Percentiles rank a stretch among this genome's conserved stretches.
phyloP scores from a whole-genome alignment of 495 filamentous ascomycete species.

The Penicillium odoratum region DNA sequence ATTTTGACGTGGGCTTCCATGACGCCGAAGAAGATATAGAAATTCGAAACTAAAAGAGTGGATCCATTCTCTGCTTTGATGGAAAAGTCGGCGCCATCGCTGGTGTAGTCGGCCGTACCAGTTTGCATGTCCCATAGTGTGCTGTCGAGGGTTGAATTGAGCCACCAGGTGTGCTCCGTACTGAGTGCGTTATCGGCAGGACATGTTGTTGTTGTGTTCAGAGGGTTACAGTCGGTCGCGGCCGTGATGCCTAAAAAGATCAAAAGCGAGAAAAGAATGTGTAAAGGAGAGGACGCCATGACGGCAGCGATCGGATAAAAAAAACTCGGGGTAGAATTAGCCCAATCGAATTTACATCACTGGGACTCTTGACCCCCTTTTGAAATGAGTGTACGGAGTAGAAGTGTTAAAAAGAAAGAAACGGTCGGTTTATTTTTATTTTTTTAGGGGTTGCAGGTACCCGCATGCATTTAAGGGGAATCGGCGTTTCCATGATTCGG shows the following conservation, averaged over 20 bases:
- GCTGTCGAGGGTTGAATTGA: conserved; percentile 70
- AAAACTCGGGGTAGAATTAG: not conserved
- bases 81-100: conserved; percentile 60
- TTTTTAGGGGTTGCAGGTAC: not conserved
- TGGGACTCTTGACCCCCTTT: not conserved
- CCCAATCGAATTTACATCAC: not conserved
- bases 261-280: not conserved
- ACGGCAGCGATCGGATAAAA: not conserved
- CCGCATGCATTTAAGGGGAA: not conserved
- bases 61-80: conserved; percentile 60
- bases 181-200: conserved; percentile 74
- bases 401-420: not conserved
- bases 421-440: not conserved
- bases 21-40: conserved; percentile 76
- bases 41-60: conserved; percentile 54
- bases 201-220: conserved; percentile 54
- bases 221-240: conserved; percentile 59
- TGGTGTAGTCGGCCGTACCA: conserved; percentile 63
- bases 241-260: not conserved
- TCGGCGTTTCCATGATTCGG: not conserved
- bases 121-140: conserved; percentile 59
- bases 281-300: conserved; percentile 5
- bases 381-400: not conserved
- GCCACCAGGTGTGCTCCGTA: conserved; percentile 67
- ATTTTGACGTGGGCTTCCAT: conserved; percentile 66